phyloP scores from a whole-genome alignment of 768 basidiomycete species.

The Leucocoprinus birnbaumii region DNA sequence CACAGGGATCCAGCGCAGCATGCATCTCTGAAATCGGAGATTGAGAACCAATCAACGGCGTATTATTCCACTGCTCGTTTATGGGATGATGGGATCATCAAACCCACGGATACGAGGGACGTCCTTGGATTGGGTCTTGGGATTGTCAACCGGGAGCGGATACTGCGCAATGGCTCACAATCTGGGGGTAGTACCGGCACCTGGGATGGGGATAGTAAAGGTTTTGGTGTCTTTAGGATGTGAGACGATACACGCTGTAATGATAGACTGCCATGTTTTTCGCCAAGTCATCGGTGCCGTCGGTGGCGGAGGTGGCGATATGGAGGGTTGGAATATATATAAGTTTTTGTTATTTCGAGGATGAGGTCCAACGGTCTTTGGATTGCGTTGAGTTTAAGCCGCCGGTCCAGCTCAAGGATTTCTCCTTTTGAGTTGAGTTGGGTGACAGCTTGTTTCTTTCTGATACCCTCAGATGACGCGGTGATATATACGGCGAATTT shows the following conservation, averaged over 20 bases:
- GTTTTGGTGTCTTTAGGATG: conserved; percentile 94
- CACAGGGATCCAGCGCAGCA: conserved; percentile 84
- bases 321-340: too few relatives aligned
- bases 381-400: too few relatives aligned
- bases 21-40: conserved; percentile 68
- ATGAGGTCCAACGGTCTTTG: too few relatives aligned
- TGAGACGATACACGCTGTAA: conserved; percentile 32
- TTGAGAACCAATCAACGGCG: conserved; percentile 86
- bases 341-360: too few relatives aligned
- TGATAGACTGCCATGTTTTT: not conserved
- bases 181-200: conserved; percentile 38
- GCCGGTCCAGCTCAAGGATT: too few relatives aligned
- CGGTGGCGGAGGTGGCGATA: conserved; percentile 27
- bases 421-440: too few relatives aligned
- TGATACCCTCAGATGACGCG: too few relatives aligned
- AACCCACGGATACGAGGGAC: conserved; percentile 84
- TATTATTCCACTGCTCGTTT: conserved; percentile 88
- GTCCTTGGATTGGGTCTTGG: conserved; percentile 86
- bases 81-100: conserved; percentile 93
- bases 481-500: too few relatives aligned
- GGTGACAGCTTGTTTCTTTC: too few relatives aligned
- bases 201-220: conserved; percentile 69
- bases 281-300: too few relatives aligned
- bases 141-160: conserved; percentile 54
- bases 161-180: conserved; percentile 11